These are phyloP conservation scores for Fallopia convolvulus DNA, from an alignment of 148 eudicot species.

Conservation along the genomic window DNA sequence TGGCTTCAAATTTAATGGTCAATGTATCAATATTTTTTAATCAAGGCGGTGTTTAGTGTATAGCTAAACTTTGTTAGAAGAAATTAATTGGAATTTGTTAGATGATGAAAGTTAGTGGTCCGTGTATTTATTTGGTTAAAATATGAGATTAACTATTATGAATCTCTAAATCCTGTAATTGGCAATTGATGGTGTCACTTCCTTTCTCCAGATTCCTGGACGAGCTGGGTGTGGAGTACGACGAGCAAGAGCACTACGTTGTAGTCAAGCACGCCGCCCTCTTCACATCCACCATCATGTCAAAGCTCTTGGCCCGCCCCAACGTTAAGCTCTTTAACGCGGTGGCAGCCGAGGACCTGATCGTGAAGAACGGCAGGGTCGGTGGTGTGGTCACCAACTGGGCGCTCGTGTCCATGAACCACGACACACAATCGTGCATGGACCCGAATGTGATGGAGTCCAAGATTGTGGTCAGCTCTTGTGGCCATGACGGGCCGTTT, in stretches of 20 bases:
- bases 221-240: conserved; percentile 66
- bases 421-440: conserved; percentile 93
- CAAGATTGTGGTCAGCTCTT: conserved; percentile 84
- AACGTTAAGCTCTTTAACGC: conserved; percentile 95
- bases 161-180: neutral
- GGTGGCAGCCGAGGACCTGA: conserved; percentile 84
- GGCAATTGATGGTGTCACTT: neutral
- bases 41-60: too few species aligned
- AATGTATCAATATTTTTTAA: too few species aligned
- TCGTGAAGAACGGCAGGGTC: conserved; percentile 69
- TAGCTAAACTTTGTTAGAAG: too few species aligned
- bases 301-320: conserved; percentile 66
- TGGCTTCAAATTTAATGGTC: too few species aligned
- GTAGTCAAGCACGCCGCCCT: conserved; percentile 90
- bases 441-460: conserved; percentile 98
- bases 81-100: neutral
- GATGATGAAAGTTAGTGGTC: neutral
- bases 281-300: conserved; percentile 90
- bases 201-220: conserved; percentile 40
- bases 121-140: too few species aligned
- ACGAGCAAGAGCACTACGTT: conserved; percentile 76
- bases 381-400: conserved; percentile 89
- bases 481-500: conserved; percentile 94
- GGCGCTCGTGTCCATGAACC: conserved; percentile 94
- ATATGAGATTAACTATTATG: too few species aligned